Evolutionary conservation across 1,284 basidiomycete species (phyloP).

Genomic region (Ustilago curta): DNA sequence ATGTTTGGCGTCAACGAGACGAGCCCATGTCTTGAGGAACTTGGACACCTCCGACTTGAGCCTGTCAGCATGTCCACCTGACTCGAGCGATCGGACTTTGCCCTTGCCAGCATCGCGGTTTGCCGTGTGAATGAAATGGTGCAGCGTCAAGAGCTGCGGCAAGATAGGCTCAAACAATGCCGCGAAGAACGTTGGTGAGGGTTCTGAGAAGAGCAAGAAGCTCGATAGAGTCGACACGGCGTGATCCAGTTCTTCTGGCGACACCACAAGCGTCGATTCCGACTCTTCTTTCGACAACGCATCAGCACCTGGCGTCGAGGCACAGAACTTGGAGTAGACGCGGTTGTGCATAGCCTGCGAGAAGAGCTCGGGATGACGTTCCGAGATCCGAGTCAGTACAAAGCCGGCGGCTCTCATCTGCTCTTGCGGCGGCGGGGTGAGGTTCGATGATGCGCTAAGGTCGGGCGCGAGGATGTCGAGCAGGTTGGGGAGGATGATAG

Average conservation of each 20-base stretch:
- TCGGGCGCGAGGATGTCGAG: constrained; percentile 50
- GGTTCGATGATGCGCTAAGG: constrained; percentile 23
- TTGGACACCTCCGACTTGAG: constrained; percentile 42
- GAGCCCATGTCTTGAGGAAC: constrained; percentile 55
- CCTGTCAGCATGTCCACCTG: constrained; percentile 17
- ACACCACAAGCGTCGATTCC: constrained; percentile 10
- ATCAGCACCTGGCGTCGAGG: constrained; percentile 7
- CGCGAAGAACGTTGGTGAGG: constrained; percentile 57
- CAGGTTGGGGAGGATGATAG: constrained; percentile 43
- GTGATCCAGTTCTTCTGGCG: constrained; percentile 15
- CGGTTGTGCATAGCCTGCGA: constrained; percentile 20
- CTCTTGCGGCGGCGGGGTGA: constrained; percentile 45
- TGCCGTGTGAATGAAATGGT: constrained; percentile 23
- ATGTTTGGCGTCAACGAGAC: constrained; percentile 45
- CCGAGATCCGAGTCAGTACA: constrained; percentile 48
- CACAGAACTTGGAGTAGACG: constrained; percentile 30
- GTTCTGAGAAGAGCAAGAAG: constrained; percentile 58
- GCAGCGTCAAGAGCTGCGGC: constrained; percentile 53
- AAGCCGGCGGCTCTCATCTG: constrained; percentile 61
- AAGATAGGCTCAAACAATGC: constrained; percentile 47
- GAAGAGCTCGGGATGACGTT: constrained; percentile 35
- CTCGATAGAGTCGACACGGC: constrained; percentile 46
- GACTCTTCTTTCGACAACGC: background rate
- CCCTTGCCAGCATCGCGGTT: constrained; percentile 10
- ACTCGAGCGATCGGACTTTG: constrained; percentile 33